These are phyloP conservation scores for Bipolaris victoriae DNA, from an alignment of 2,329 filamentous ascomycete genomes.

Conservation along the genomic window DNA sequence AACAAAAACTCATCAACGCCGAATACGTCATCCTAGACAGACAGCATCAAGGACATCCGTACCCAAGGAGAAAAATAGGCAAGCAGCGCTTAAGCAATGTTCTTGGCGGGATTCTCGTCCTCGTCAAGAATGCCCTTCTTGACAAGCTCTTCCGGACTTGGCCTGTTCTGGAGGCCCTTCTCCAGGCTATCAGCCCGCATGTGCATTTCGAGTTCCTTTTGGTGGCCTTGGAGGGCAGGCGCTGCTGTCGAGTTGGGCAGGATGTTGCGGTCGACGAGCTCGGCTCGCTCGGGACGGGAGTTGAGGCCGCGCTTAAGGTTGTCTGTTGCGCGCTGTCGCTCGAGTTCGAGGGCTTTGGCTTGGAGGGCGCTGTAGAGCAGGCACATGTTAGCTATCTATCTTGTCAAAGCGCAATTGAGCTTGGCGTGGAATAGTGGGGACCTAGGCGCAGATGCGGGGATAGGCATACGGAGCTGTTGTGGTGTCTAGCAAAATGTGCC, in stretches of 20 bases:
- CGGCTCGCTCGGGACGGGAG: slow-evolving; percentile 70
- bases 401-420: too few species aligned
- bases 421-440: too few species aligned
- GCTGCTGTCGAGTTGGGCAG: slow-evolving; percentile 79
- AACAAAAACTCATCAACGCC: slow-evolving; percentile 11
- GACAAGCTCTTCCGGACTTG: slow-evolving; percentile 75
- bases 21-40: not conserved
- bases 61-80: not conserved
- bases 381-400: slow-evolving; percentile 2
- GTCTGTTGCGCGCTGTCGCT: slow-evolving; percentile 67
- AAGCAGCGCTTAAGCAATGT: slow-evolving; percentile 17
- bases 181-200: slow-evolving; percentile 88
- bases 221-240: slow-evolving; percentile 77
- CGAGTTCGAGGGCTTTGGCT: slow-evolving; percentile 66
- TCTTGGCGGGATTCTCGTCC: slow-evolving; percentile 44
- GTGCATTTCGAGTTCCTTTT: slow-evolving; percentile 83
- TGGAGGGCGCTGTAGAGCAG: slow-evolving; percentile 61
- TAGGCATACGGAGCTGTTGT: slow-evolving; percentile 67
- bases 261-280: slow-evolving; percentile 86
- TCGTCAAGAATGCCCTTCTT: slow-evolving; percentile 76
- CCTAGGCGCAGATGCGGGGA: not conserved
- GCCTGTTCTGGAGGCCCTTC: slow-evolving; percentile 81
- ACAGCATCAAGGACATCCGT: not conserved
- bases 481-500: slow-evolving; percentile 71
- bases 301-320: slow-evolving; percentile 69